Evolutionary conservation across 176 grass and related monocot genomes (phyloP).

Genomic region (Triticum urartu): DNA sequence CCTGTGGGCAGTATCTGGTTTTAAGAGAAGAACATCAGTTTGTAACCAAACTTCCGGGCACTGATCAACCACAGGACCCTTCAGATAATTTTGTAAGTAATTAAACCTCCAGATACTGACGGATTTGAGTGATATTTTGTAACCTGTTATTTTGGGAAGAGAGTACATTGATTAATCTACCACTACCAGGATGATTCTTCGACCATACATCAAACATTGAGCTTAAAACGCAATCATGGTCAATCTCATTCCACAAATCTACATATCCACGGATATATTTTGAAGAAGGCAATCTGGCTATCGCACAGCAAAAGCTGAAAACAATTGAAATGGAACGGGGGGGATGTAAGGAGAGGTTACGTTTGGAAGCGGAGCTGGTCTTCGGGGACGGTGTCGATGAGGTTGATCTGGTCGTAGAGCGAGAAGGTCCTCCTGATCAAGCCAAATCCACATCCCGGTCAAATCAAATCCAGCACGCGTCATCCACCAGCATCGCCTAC

Average conservation of each 20-base stretch:
- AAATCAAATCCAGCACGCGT: neutral
- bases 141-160: neutral
- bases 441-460: neutral
- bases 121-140: neutral
- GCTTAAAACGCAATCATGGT: neutral
- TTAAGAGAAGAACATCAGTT: neutral
- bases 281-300: neutral
- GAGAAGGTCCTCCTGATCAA: slow-evolving; percentile 82
- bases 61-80: neutral
- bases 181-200: neutral
- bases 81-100: neutral
- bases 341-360: slow-evolving; percentile 27
- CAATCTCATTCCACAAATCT: neutral
- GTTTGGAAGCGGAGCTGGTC: slow-evolving; percentile 84
- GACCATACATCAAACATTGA: neutral
- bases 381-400: slow-evolving; percentile 85
- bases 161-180: neutral
- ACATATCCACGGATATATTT: neutral
- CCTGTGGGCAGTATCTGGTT: neutral
- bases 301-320: neutral
- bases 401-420: slow-evolving; percentile 98
- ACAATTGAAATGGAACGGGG: neutral
- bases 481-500: neutral
- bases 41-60: neutral
- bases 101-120: neutral